A percentile compares a stretch with the other conserved stretches of the same genome.
Conservation (phyloP, 1,284 basidiomycete species). For the Cystobasidium slooffiae region DNA sequence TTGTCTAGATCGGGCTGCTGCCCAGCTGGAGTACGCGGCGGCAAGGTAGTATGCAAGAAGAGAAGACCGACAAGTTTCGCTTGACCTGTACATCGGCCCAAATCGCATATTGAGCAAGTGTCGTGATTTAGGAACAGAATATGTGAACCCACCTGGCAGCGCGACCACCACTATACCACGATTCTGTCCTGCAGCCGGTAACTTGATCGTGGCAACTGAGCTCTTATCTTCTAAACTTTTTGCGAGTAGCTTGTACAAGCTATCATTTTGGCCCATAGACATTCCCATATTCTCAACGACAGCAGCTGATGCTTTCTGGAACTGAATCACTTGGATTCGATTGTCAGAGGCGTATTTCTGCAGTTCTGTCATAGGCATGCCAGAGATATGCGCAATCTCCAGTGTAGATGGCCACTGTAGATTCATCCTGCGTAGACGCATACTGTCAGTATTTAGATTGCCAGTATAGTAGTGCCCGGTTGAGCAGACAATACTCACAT, state of each 20-base stretch:
- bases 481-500: neutral
- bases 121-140: neutral
- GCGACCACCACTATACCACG: constrained; percentile 40
- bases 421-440: constrained; percentile 24
- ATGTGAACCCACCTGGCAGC: constrained; percentile 23
- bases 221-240: constrained; percentile 39
- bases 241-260: constrained; percentile 39
- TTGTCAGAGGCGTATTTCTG: constrained; percentile 41
- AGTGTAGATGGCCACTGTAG: constrained; percentile 32
- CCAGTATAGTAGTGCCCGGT: neutral
- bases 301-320: constrained; percentile 3
- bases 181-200: constrained; percentile 15
- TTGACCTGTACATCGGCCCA: constrained; percentile 16
- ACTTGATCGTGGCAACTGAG: constrained; percentile 33
- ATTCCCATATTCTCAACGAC: constrained; percentile 30
- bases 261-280: constrained; percentile 31
- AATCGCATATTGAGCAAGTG: neutral
- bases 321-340: constrained; percentile 31
- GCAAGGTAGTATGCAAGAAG: constrained; percentile 28
- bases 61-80: constrained; percentile 35
- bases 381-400: constrained; percentile 33
- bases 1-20: too few species aligned
- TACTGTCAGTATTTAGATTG: neutral
- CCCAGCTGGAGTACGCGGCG: constrained; percentile 13
- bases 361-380: constrained; percentile 37